Evolutionary conservation across 75 land plant species (phyloP), one percentile per base, ranked within the genome.

Genomic region (Picea sitchensis): DNA sequence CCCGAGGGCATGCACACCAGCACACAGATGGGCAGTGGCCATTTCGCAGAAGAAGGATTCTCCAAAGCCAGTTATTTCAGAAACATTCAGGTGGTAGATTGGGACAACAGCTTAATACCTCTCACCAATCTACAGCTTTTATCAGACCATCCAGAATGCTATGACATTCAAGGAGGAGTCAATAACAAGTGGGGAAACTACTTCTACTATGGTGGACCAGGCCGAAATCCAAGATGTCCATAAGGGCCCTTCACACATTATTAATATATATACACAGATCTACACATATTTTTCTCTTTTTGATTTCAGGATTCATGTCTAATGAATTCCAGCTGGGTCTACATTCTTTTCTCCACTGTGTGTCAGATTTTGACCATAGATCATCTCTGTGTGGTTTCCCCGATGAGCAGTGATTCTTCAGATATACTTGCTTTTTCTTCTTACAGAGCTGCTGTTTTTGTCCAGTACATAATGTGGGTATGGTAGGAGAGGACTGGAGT

Each of bases 141-240:
- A 34, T 94, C 98, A 2, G 94, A 94, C 61, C 92, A 89, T 74
- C 92, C 98, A 4, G 84, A 80, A 18, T 96, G 98, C 77, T 96
- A 96, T 69, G 80, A 88, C 75, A 92, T 94, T 18, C 84, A 77
- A 72, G 89, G 83, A 15, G 89, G 92, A 2, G 76, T 65, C 30
- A 89, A 85, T 47, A 81, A 79, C 21, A 92, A 84, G 59, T 96
- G 98, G 98, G 98, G 98, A 0, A 88, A 87, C 74, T 94, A 89
- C 77, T 92, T 96, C 85, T 96, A 88, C 81, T 96, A 92, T 79
- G 98, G 98, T 7, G 98, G 98, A 2, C 96, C 97, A 21, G 98
- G 97, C 44, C 79, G 86, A 68, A 95, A 95, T 79, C 80, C 87
- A 26, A 82, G 80, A 59, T 95, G 98, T 73, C 91, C 90, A 30